Conservation (phyloP, 2,329 filamentous ascomycete genomes). For the Tolypocladium pustulatum region DNA sequence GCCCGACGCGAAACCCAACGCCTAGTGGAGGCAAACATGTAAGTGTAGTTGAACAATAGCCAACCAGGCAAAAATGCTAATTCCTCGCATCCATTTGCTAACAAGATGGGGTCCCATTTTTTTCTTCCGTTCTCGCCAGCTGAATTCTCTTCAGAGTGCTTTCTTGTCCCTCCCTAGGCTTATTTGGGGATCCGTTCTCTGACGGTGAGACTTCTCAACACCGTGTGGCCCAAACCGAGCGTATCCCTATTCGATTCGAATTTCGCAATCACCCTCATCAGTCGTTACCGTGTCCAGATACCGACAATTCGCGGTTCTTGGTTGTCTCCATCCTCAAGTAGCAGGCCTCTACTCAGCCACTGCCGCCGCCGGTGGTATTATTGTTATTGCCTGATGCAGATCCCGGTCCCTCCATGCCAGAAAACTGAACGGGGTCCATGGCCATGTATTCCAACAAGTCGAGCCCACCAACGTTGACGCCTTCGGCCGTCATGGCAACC, state of each 20-base stretch:
- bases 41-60: background rate
- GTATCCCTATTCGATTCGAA: background rate
- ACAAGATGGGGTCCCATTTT: background rate
- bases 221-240: background rate
- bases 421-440: slow-evolving; percentile 39
- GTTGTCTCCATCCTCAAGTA: background rate
- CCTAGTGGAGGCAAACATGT: background rate
- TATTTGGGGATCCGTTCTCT: background rate
- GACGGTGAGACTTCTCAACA: background rate
- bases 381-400: slow-evolving; percentile 4
- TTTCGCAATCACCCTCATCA: background rate
- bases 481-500: slow-evolving; percentile 57
- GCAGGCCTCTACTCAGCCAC: background rate
- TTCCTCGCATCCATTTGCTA: background rate
- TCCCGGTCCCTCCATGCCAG: slow-evolving; percentile 18
- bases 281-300: background rate
- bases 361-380: background rate
- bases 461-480: slow-evolving; percentile 55
- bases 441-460: slow-evolving; percentile 60
- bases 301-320: background rate
- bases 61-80: background rate
- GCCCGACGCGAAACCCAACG: background rate
- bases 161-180: background rate
- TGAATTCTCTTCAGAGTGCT: background rate
- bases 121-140: background rate